phyloP scores from a whole-genome alignment of 179 eudicot genomes.

The Silene vulgaris region DNA sequence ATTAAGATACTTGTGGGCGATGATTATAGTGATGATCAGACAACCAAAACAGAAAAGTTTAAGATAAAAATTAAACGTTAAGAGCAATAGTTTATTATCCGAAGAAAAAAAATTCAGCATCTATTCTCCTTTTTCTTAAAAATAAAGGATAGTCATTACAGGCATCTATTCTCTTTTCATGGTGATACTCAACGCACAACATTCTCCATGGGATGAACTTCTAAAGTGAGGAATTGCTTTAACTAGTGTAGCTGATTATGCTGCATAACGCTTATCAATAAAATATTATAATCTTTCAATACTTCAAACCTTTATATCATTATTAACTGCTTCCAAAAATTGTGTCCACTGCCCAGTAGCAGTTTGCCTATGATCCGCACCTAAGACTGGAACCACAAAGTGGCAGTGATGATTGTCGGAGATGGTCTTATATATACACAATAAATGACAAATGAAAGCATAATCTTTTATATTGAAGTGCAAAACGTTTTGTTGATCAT shows the following conservation, averaged over 20 bases:
- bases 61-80: neutral
- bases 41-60: neutral
- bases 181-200: neutral
- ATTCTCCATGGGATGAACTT: neutral
- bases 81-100: neutral
- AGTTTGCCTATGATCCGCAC: no score
- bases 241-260: neutral
- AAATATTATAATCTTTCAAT: no score
- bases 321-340: no score
- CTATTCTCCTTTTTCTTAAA: no score
- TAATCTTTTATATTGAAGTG: neutral
- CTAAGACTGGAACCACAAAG: neutral
- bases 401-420: neutral
- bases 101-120: no score
- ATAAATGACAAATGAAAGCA: neutral
- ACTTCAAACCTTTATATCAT: no score
- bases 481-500: neutral
- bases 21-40: neutral
- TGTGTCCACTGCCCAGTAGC: no score
- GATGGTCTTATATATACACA: neutral
- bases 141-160: no score
- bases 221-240: neutral
- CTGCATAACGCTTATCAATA: no score
- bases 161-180: neutral
- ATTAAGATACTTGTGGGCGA: slow-evolving; percentile 9